Conservation (phyloP, 257 asterid genomes). For the Eustoma russellianum region DNA sequence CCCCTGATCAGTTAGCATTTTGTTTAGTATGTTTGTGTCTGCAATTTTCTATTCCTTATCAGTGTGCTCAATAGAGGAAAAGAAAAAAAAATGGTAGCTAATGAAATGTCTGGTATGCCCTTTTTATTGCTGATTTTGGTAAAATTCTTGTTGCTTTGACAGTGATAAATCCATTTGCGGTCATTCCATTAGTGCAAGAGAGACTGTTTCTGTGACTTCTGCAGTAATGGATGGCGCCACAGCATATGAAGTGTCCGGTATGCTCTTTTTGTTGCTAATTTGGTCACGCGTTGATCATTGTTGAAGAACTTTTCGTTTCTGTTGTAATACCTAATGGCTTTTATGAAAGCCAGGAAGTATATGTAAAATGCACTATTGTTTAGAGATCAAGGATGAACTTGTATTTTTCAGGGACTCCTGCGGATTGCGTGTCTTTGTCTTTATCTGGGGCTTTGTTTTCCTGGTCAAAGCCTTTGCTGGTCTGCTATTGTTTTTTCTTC, state of each 20-base stretch:
- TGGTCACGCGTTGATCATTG: not conserved
- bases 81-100: too few relatives aligned
- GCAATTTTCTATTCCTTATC: not conserved
- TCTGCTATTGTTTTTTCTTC: slow-evolving; percentile 20
- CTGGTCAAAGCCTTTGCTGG: slow-evolving; percentile 94
- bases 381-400: not conserved
- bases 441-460: slow-evolving; percentile 90
- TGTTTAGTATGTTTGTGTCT: not conserved
- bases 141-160: slow-evolving; percentile 14
- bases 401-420: slow-evolving; percentile 78
- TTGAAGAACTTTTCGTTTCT: not conserved
- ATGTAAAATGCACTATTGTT: not conserved
- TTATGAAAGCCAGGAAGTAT: too few relatives aligned
- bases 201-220: slow-evolving; percentile 65
- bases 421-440: slow-evolving; percentile 86
- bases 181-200: slow-evolving; percentile 73
- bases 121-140: not conserved
- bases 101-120: too few relatives aligned
- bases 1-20: not conserved
- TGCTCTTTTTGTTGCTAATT: slow-evolving; percentile 3
- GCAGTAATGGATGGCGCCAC: slow-evolving; percentile 66
- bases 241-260: slow-evolving; percentile 95
- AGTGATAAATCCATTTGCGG: slow-evolving; percentile 84
- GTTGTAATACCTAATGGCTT: too few relatives aligned
- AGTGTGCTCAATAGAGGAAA: too few relatives aligned